Base-by-base conservation (phyloP, 495 filamentous ascomycete species). In the Hypoxylon crocopeplum region DNA sequence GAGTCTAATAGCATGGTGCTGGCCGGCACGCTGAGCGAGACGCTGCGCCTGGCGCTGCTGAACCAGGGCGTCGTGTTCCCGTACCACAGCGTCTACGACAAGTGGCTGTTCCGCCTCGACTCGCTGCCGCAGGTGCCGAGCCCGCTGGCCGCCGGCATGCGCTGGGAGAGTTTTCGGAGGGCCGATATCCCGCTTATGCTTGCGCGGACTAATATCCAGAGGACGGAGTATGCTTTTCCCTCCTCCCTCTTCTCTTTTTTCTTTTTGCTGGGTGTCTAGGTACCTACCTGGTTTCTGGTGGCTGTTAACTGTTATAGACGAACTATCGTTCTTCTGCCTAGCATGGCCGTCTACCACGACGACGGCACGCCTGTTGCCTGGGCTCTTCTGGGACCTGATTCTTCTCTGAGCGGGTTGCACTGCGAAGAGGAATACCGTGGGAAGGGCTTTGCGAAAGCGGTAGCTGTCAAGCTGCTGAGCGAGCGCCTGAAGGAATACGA, bases 401-500 rank as follows among this genome's bases (percentile, higher is more conserved):
- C 66, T 11, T 64, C 66, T 34, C 59, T 67, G 15, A 70, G 58
- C 19, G 40, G 55, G 20, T 33, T 70, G 27, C 65, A 70, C 29
- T 62, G 54, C 42, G 50, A 80, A 65, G 71, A 76, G 13, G 34
- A 55, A 10, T 82, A 74, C 47, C 73, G 79, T 0, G 71, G 73
- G 3, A 69, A 57, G 25, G 79, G 79, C 0, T 54, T 82, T 7
- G 78, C 76, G 0, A 80, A 79, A 58, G 74, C 73, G 1, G 59
- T 80, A 6, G 70, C 69, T 4, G 64, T 66, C 20, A 75, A 67
- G 54, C 48, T 80, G 19, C 72, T 79, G 54, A 62, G 66, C 12
- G 74, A 77, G 7, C 69, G 69, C n/a, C 45, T 75, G 21, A 49
- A 34, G 15, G 66, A 70, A 0, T 78, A 64, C 38, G 75, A 71